phyloP scores from a whole-genome alignment of 345 rosid species.

The Populus simonii region DNA sequence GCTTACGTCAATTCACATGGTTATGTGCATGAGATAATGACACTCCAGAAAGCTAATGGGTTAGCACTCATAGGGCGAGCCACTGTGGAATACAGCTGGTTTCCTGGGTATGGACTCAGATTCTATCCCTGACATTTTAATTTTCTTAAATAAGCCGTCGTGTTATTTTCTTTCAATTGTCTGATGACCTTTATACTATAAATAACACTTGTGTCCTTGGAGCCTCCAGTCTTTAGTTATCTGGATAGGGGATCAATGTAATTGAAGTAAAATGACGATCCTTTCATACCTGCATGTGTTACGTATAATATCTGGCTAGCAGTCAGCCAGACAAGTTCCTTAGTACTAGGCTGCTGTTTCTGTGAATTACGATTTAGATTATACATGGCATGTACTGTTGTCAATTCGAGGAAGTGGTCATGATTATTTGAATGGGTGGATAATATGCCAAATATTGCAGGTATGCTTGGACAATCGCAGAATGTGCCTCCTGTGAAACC shows the following conservation, averaged over 20 bases:
- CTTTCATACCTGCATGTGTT: not conserved
- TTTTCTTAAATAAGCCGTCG: not conserved
- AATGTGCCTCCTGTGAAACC: slow-evolving; percentile 11
- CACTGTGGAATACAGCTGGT: slow-evolving; percentile 75
- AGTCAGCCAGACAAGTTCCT: not conserved
- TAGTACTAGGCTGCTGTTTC: not conserved
- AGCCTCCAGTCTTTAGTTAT: not conserved
- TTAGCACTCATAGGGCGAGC: slow-evolving; percentile 53
- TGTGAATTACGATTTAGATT: not conserved
- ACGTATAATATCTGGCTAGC: not conserved
- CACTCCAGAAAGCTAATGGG: slow-evolving; percentile 64
- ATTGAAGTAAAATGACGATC: not conserved
- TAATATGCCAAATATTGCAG: slow-evolving; percentile 37
- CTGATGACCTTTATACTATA: not conserved
- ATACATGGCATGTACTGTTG: not conserved
- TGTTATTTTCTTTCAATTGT: not conserved
- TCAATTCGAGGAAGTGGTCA: not conserved
- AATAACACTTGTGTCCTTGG: not conserved
- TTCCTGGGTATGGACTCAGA: slow-evolving; percentile 77
- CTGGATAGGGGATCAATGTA: no score
- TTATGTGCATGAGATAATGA: slow-evolving; percentile 77
- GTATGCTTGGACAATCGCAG: slow-evolving; percentile 59
- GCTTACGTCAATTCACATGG: slow-evolving; percentile 84
- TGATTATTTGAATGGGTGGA: not conserved
- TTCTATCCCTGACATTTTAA: not conserved